Evolutionary conservation across 495 filamentous ascomycete genomes (phyloP).

Genomic region (Xylaria cubensis): DNA sequence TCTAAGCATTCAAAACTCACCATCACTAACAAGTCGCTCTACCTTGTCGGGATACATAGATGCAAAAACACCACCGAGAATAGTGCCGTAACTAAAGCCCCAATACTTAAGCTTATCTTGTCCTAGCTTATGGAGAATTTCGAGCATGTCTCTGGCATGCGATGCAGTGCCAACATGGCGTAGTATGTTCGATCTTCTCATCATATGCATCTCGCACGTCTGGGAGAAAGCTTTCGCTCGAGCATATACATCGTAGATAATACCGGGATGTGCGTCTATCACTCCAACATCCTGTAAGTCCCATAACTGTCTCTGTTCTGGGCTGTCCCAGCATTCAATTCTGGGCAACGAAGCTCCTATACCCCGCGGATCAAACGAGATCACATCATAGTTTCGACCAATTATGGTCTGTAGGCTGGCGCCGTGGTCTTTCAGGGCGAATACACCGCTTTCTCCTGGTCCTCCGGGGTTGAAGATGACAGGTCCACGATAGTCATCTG

Average conservation of each 20-base stretch:
- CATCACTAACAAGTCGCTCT: constrained; percentile 56
- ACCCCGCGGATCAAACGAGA: constrained; percentile 60
- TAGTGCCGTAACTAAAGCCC: constrained; percentile 62
- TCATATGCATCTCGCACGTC: constrained; percentile 41
- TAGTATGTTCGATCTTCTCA: constrained; percentile 40
- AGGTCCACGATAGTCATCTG: constrained; percentile 49
- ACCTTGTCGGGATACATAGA: constrained; percentile 57
- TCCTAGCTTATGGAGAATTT: constrained; percentile 45
- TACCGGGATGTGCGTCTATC: constrained; percentile 48
- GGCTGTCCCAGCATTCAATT: constrained; percentile 50
- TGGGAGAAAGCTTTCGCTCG: constrained; percentile 46
- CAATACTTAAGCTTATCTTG: constrained; percentile 57
- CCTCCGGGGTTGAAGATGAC: constrained; percentile 62
- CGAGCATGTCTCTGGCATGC: constrained; percentile 52
- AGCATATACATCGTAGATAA: constrained; percentile 49
- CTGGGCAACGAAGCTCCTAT: constrained; percentile 51
- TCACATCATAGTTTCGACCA: constrained; percentile 55
- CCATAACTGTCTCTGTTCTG: constrained; percentile 46
- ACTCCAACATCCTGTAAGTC: constrained; percentile 46
- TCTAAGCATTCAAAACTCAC: constrained; percentile 35
- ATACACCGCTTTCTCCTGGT: constrained; percentile 57
- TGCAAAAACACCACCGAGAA: constrained; percentile 59
- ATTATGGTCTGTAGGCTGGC: constrained; percentile 52
- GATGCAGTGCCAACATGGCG: constrained; percentile 48
- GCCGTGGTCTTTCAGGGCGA: constrained; percentile 45